These are phyloP conservation scores for Chalara sp. DNA, from an alignment of 2,329 filamentous ascomycete species.

Conservation along the genomic window DNA sequence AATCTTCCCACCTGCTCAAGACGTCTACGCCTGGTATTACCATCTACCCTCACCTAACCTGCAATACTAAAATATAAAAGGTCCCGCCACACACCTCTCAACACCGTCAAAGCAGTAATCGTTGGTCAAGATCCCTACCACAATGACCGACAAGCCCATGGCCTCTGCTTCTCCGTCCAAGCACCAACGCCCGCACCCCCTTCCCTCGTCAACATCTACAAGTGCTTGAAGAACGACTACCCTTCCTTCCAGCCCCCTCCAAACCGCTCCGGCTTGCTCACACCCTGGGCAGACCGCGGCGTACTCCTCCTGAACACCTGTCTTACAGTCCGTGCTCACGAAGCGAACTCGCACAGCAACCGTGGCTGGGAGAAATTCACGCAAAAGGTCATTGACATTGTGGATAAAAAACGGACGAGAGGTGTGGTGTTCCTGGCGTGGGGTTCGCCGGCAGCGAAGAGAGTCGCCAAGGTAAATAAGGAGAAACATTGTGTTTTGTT, in stretches of 20 bases:
- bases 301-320: slow-evolving; percentile 93
- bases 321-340: slow-evolving; percentile 83
- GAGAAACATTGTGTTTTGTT: slow-evolving; percentile 75
- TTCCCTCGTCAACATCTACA: slow-evolving; percentile 92
- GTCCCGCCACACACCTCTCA: slow-evolving; percentile 88
- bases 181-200: slow-evolving; percentile 84
- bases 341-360: slow-evolving; percentile 78
- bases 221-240: slow-evolving; percentile 79
- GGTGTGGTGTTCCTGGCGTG: slow-evolving; percentile 95
- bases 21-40: slow-evolving; percentile 86
- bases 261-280: slow-evolving; percentile 74
- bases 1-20: slow-evolving; percentile 79
- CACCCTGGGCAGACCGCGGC: slow-evolving; percentile 87
- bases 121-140: slow-evolving; percentile 97
- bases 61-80: slow-evolving; percentile 40
- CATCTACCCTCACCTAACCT: background rate
- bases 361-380: slow-evolving; percentile 93
- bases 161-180: slow-evolving; percentile 90
- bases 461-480: slow-evolving; percentile 66
- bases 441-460: slow-evolving; percentile 77
- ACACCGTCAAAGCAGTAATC: slow-evolving; percentile 86
- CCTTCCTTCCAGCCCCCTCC: slow-evolving; percentile 70
- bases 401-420: slow-evolving; percentile 65
- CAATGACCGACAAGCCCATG: slow-evolving; percentile 91
- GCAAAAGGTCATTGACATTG: slow-evolving; percentile 82